Evolutionary conservation across 2,329 filamentous ascomycete species (phyloP).

Genomic region (Neoascochyta sp.): DNA sequence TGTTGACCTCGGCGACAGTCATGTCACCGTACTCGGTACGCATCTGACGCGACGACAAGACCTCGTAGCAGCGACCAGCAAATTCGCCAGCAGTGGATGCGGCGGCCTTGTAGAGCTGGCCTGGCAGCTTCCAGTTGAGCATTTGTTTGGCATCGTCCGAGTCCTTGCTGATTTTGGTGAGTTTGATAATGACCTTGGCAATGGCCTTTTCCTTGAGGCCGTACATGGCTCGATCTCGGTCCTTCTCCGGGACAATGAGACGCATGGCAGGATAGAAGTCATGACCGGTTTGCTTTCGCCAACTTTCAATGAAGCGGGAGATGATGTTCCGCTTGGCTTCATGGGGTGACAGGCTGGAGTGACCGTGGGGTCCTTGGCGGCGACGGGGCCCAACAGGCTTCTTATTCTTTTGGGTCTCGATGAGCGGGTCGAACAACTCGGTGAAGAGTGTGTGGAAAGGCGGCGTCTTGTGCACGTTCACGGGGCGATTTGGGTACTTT

Average conservation of each 20-base stretch:
- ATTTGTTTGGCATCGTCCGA: conserved; percentile 84
- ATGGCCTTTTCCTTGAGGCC: conserved; percentile 90
- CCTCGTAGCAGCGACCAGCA: conserved; percentile 80
- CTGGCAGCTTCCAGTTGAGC: conserved; percentile 88
- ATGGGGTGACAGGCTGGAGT: conserved; percentile 61
- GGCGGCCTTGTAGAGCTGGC: conserved; percentile 46
- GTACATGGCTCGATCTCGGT: conserved; percentile 88
- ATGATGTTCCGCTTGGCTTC: conserved; percentile 80
- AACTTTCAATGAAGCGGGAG: conserved; percentile 77
- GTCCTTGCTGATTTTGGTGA: conserved; percentile 86
- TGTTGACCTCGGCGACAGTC: conserved; percentile 86
- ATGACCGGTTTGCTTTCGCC: conserved; percentile 82
- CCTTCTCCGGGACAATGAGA: conserved; percentile 87
- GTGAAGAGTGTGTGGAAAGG: conserved; percentile 76
- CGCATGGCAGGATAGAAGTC: conserved; percentile 93
- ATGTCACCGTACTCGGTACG: conserved; percentile 69
- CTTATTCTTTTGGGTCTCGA: conserved; percentile 72
- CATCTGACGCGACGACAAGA: conserved; percentile 79
- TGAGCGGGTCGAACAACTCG: conserved; percentile 75
- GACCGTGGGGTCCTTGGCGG: conserved; percentile 59
- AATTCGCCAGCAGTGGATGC: conserved; percentile 78
- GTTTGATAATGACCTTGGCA: conserved; percentile 82
- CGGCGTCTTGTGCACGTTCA: conserved; percentile 73
- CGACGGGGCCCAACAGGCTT: conserved; percentile 53
- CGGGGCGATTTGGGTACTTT: conserved; percentile 72